These are phyloP conservation scores for Thielaviopsis euricoi DNA, from an alignment of 2,329 filamentous ascomycete species.

Conservation along the genomic window DNA sequence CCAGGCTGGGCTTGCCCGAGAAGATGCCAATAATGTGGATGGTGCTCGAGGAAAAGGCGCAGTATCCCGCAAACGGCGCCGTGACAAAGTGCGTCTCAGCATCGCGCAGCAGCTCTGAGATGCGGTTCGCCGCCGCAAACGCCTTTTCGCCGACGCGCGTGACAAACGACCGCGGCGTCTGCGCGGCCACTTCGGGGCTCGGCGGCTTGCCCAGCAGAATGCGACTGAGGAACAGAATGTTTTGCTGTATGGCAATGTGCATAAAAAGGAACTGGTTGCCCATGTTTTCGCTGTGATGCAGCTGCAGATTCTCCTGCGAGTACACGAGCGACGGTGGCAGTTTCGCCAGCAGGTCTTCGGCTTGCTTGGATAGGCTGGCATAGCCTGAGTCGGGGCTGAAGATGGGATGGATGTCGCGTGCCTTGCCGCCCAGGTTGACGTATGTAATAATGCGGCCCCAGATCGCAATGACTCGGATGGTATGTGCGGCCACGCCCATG, in stretches of 20 bases:
- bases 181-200: slow-evolving; percentile 17
- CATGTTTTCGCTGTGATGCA: slow-evolving; percentile 68
- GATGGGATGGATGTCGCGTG: slow-evolving; percentile 58
- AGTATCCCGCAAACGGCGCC: slow-evolving; percentile 88
- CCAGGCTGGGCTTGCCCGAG: slow-evolving; percentile 61
- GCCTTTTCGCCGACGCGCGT: slow-evolving; percentile 59
- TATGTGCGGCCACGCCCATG: slow-evolving; percentile 88
- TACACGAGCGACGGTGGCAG: slow-evolving; percentile 62
- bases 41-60: slow-evolving; percentile 80
- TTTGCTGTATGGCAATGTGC: slow-evolving; percentile 80
- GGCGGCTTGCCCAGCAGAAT: slow-evolving; percentile 27
- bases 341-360: slow-evolving; percentile 49
- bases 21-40: slow-evolving; percentile 91
- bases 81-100: slow-evolving; percentile 61
- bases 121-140: slow-evolving; percentile 68
- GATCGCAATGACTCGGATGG: slow-evolving; percentile 67
- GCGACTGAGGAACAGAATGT: slow-evolving; percentile 75
- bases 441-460: slow-evolving; percentile 88
- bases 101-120: slow-evolving; percentile 70
- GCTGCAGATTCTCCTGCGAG: slow-evolving; percentile 63
- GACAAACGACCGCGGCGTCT: slow-evolving; percentile 64
- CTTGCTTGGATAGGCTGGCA: slow-evolving; percentile 49
- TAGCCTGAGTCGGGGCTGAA: slow-evolving; percentile 75
- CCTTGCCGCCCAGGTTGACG: slow-evolving; percentile 76
- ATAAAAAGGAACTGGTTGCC: slow-evolving; percentile 87